phyloP scores from a whole-genome alignment of 108 stramenopile species.

The Cyclotella cryptica region DNA sequence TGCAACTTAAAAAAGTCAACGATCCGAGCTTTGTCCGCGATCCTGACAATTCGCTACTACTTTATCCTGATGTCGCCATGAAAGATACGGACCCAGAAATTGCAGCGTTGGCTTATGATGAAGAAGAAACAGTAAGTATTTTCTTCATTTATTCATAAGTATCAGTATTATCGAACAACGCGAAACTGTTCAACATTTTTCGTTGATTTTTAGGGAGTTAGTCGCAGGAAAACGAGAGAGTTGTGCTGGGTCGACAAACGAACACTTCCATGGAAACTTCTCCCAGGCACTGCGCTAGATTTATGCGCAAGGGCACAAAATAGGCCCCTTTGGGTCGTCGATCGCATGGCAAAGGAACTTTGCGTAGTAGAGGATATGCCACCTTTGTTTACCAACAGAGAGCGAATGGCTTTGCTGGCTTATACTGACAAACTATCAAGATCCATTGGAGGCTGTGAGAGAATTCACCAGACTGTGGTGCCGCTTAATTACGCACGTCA shows the following conservation, averaged over 20 bases:
- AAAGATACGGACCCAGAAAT: slow-evolving; percentile 55
- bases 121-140: slow-evolving; percentile 65
- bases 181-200: not conserved
- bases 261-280: slow-evolving; percentile 82
- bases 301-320: slow-evolving; percentile 86
- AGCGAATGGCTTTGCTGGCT: slow-evolving; percentile 81
- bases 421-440: slow-evolving; percentile 81
- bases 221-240: slow-evolving; percentile 69
- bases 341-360: slow-evolving; percentile 81
- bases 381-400: slow-evolving; percentile 78
- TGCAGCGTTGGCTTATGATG: slow-evolving; percentile 61
- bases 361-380: slow-evolving; percentile 65
- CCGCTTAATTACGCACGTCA: slow-evolving; percentile 96
- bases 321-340: slow-evolving; percentile 88
- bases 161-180: not conserved
- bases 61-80: slow-evolving; percentile 70
- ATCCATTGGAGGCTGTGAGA: slow-evolving; percentile 90
- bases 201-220: slow-evolving; percentile 29
- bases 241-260: slow-evolving; percentile 89
- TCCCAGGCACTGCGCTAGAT: slow-evolving; percentile 72
- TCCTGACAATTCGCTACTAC: slow-evolving; percentile 75
- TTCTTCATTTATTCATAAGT: not conserved
- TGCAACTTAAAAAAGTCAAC: slow-evolving; percentile 67
- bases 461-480: slow-evolving; percentile 96
- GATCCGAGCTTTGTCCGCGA: slow-evolving; percentile 72